Percentiles rank a stretch among this genome's conserved stretches.
Evolutionary conservation across 257 asterid genomes (phyloP).

Genomic region (Rauvolfia tetraphylla): DNA sequence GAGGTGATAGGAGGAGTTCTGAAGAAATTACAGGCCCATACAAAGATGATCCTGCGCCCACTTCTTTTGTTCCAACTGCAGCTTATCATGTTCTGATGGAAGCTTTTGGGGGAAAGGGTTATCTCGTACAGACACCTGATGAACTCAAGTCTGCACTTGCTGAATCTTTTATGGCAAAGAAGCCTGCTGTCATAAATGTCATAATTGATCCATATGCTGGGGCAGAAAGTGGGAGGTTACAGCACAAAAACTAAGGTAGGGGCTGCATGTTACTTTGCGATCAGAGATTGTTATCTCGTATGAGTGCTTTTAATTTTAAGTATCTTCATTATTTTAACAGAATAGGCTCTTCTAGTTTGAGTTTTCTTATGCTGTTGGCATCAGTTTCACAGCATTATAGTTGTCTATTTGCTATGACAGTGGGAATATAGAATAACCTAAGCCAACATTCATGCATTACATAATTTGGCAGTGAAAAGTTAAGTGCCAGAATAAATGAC

Average conservation of each 20-base stretch:
- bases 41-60: slow-evolving; percentile 92
- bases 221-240: slow-evolving; percentile 84
- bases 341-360: neutral
- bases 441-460: too few relatives aligned
- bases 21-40: slow-evolving; percentile 82
- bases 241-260: slow-evolving; percentile 77
- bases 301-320: neutral
- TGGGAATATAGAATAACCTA: too few relatives aligned
- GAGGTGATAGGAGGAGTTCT: slow-evolving; percentile 81
- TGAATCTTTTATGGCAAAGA: slow-evolving; percentile 62
- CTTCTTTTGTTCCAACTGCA: slow-evolving; percentile 87
- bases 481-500: too few relatives aligned
- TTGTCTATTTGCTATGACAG: neutral
- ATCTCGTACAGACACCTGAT: slow-evolving; percentile 71
- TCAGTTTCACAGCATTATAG: neutral
- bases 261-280: neutral
- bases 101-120: slow-evolving; percentile 92
- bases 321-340: neutral
- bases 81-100: slow-evolving; percentile 68
- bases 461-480: too few relatives aligned
- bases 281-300: neutral
- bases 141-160: slow-evolving; percentile 73
- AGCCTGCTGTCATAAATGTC: slow-evolving; percentile 78
- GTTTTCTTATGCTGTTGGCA: neutral
- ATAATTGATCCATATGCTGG: slow-evolving; percentile 88